Percentiles rank a stretch among this genome's conserved stretches.
These are phyloP conservation scores for Neoarthrinium moseri DNA, from an alignment of 2,329 filamentous ascomycete genomes.

Conservation along the genomic window DNA sequence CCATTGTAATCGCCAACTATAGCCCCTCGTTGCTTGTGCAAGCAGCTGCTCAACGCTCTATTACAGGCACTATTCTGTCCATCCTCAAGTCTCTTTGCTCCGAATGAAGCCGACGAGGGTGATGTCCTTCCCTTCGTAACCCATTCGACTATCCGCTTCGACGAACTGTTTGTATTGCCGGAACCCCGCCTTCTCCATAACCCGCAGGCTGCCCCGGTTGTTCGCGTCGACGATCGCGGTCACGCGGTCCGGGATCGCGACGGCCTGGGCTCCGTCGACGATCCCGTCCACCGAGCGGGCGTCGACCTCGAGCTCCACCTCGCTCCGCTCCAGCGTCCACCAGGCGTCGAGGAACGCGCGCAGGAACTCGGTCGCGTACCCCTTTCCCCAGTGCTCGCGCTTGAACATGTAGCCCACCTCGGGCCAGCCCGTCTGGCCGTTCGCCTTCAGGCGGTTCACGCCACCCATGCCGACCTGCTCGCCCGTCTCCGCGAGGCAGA, in stretches of 20 bases:
- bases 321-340: constrained; percentile 47
- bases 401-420: constrained; percentile 58
- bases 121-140: constrained; percentile 5
- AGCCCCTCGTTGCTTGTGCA: too few species aligned
- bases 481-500: constrained; percentile 45
- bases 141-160: constrained; percentile 22
- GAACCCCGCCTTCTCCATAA: constrained; percentile 59
- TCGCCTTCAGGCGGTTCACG: constrained; percentile 31
- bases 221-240: constrained; percentile 44
- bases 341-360: constrained; percentile 43
- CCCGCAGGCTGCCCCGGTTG: constrained; percentile 53
- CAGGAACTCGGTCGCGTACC: constrained; percentile 57
- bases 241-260: constrained; percentile 37
- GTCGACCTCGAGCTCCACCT: constrained; percentile 42
- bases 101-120: not conserved
- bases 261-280: constrained; percentile 18
- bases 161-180: constrained; percentile 40
- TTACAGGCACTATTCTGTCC: not conserved
- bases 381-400: constrained; percentile 52
- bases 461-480: constrained; percentile 53
- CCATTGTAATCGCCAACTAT: too few species aligned
- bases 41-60: too few species aligned
- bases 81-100: not conserved
- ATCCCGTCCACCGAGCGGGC: constrained; percentile 28
- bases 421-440: constrained; percentile 48